phyloP scores from a whole-genome alignment of 2,329 filamentous ascomycete species.

The Cladosporium sp. region DNA sequence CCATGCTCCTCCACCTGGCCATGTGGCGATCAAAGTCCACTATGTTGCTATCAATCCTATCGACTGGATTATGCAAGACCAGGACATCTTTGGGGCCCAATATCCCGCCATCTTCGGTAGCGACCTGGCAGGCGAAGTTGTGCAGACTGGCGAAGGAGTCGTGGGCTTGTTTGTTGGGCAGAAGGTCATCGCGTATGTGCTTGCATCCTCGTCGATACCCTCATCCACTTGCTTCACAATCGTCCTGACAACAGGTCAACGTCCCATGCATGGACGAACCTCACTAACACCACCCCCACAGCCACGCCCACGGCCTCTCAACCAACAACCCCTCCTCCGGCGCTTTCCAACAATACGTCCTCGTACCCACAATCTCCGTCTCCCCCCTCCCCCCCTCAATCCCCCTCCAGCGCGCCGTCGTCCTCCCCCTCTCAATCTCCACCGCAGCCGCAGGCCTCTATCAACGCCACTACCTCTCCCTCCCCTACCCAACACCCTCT shows the following conservation, averaged over 20 bases:
- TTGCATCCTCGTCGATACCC: background rate
- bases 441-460: slow-evolving; percentile 28
- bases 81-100: slow-evolving; percentile 33
- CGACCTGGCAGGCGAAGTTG: slow-evolving; percentile 32
- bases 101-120: slow-evolving; percentile 28
- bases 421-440: slow-evolving; percentile 25
- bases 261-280: background rate
- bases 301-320: slow-evolving; percentile 18
- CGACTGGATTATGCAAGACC: slow-evolving; percentile 42
- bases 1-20: slow-evolving; percentile 35
- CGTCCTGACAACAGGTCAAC: background rate
- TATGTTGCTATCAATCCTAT: slow-evolving; percentile 42
- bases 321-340: slow-evolving; percentile 21
- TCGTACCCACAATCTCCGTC: slow-evolving; percentile 20
- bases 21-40: slow-evolving; percentile 43
- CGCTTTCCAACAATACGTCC: slow-evolving; percentile 25
- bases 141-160: slow-evolving; percentile 32
- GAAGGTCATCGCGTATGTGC: slow-evolving; percentile 43
- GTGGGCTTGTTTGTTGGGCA: slow-evolving; percentile 41
- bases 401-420: slow-evolving; percentile 23
- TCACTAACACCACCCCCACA: background rate
- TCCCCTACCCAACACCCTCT: slow-evolving; percentile 18
- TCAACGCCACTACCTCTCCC: slow-evolving; percentile 19
- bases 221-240: background rate
- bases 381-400: slow-evolving; percentile 21